Conservation (phyloP, 2,329 filamentous ascomycete genomes). For the Hypoxylon sp. region DNA sequence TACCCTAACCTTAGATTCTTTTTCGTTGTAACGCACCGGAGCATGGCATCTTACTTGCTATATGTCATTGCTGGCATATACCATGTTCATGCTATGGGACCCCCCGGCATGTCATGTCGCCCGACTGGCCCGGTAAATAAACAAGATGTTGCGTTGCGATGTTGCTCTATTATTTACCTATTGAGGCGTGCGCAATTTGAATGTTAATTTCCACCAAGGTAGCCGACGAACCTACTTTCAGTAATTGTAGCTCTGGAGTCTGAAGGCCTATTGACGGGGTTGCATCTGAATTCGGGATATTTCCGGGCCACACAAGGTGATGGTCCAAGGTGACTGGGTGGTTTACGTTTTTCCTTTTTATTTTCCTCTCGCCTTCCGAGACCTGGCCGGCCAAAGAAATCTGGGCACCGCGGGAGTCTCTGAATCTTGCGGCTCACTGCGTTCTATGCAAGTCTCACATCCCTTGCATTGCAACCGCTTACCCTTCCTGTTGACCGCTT, state of each 20-base stretch:
- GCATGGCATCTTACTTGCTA: no score
- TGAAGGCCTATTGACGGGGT: no score
- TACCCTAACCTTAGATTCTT: neutral
- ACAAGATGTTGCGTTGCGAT: slow-evolving; percentile 6
- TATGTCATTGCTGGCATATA: neutral
- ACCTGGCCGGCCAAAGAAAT: slow-evolving; percentile 15
- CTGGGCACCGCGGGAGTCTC: slow-evolving; percentile 9
- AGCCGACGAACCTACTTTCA: slow-evolving; percentile 2
- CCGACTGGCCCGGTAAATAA: slow-evolving; percentile 5
- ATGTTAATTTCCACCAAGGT: slow-evolving; percentile 8
- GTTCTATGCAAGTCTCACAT: slow-evolving; percentile 25
- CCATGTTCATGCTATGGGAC: slow-evolving; percentile 2
- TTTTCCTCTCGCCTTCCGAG: slow-evolving; percentile 18
- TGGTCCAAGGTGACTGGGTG: no score
- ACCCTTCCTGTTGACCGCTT: slow-evolving; percentile 31
- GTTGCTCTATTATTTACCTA: no score
- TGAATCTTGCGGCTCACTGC: slow-evolving; percentile 27
- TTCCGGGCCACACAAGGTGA: slow-evolving; percentile 20
- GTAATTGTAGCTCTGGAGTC: no score
- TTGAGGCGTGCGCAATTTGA: slow-evolving; percentile 10
- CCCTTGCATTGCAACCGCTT: slow-evolving; percentile 26
- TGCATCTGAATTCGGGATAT: slow-evolving; percentile 15
- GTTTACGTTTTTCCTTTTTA: slow-evolving; percentile 2
- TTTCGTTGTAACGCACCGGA: no score
- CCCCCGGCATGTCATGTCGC: slow-evolving; percentile 2